Evolutionary conservation across 164 flowering plant genomes (phyloP), one percentile per base, ranked within the genome.

Genomic region (Sextonia rubra): DNA sequence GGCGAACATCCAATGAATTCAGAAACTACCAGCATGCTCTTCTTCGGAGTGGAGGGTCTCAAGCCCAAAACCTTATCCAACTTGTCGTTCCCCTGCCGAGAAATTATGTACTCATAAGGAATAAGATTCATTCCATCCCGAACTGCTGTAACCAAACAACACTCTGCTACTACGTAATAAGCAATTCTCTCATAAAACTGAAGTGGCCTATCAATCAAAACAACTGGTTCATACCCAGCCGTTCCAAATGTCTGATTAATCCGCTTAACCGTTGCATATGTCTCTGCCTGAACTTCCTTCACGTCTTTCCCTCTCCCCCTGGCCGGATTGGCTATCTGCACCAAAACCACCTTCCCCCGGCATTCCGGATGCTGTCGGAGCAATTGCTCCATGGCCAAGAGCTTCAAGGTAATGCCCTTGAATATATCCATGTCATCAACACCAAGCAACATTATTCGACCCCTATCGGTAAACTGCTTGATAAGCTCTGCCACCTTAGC

Each of bases 1-100:
- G 94, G 94, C 4, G 94, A 90, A 68, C 94, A 90, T 15, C 94
- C 92, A 60, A 90, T 87, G 66, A 90, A 90, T 79, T 90, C 92
- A 1, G 95, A 90, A 0, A 90, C 90, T 48, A 90, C 89, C 47
- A 90, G 60, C 90, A 89, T 84, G 77, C 95, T 90, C 78, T 83
- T 90, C 83, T 89, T 88, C 1, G 83, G 84, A 4, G 81, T 56
- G 3, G 81, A 74, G 18, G 77, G 65, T 14, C 71, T 77, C 77
- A 76, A 75, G 6, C 87, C 82, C 77, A 87, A 77, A 5, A 83
- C 81, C 77, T 75, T 81, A 74, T 90, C 87, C 79, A 90, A 71
- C 56, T 60, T 84, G 55, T 78, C 85, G 66, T 83, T 90, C 3
- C 95, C 90, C 75, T 90, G 92, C 1, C 92, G 79, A 44, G 90